Evolutionary conservation across 1,284 basidiomycete species (phyloP).

Genomic region (Kalmanozyma brasiliensis): DNA sequence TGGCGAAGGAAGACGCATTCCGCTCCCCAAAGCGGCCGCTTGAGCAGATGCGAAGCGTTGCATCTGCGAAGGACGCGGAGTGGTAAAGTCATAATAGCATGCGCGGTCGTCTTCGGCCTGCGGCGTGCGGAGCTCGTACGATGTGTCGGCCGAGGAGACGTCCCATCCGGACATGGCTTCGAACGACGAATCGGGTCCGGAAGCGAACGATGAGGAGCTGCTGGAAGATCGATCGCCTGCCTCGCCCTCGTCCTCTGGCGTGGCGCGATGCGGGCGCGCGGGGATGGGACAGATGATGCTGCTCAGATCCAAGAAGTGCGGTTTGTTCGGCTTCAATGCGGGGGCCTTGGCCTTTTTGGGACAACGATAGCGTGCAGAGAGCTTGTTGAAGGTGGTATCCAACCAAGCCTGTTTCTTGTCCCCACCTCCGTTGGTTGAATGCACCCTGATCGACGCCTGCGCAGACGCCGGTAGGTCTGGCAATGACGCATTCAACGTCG

Average conservation of each 20-base stretch:
- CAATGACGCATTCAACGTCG: constrained; percentile 11
- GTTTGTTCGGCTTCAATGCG: constrained; percentile 17
- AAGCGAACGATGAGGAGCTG: constrained; percentile 28
- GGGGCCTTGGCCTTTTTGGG: constrained; percentile 18
- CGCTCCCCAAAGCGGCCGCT: constrained; percentile 7
- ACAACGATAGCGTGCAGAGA: constrained; percentile 29
- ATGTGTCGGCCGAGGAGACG: constrained; percentile 29
- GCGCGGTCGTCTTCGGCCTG: constrained; percentile 38
- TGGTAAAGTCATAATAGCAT: constrained; percentile 34
- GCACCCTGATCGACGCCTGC: not conserved
- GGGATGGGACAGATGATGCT: constrained; percentile 42
- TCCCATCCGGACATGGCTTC: constrained; percentile 44
- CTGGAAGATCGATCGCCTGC: constrained; percentile 31
- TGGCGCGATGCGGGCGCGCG: constrained; percentile 2
- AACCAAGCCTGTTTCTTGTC: constrained; percentile 39
- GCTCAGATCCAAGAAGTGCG: constrained; percentile 52
- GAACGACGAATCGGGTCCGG: constrained; percentile 31
- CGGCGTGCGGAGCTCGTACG: constrained; percentile 34
- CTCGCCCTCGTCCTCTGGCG: constrained; percentile 26
- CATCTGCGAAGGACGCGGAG: constrained; percentile 38
- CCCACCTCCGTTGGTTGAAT: constrained; percentile 1
- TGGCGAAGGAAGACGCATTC: constrained; percentile 34
- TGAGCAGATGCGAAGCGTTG: constrained; percentile 41
- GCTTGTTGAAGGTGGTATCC: constrained; percentile 43
- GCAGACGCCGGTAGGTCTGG: constrained; percentile 5